Percentiles rank a stretch among this genome's conserved stretches.
Evolutionary conservation across 768 basidiomycete genomes (phyloP).

Genomic region (Rhodocollybia butyracea): DNA sequence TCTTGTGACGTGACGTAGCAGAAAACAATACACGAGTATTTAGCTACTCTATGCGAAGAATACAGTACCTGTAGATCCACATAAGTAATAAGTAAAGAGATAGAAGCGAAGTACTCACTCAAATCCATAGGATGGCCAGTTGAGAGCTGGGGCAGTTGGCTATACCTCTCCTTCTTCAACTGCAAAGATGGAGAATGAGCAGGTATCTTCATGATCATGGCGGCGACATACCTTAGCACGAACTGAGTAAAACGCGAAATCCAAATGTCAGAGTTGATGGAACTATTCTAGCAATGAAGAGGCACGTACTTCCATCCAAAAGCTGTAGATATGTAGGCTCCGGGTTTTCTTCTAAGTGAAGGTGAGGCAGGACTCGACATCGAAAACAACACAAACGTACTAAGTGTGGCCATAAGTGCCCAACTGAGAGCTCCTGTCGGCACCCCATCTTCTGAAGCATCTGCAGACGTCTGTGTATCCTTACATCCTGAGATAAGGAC

Average conservation of each 20-base stretch:
- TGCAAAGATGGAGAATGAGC: not conserved
- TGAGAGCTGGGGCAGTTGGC: conserved; percentile 1
- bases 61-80: not conserved
- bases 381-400: not conserved
- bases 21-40: not conserved
- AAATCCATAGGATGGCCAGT: conserved; percentile 5
- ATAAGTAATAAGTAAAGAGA: not conserved
- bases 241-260: not conserved
- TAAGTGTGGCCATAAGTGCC: conserved; percentile 23
- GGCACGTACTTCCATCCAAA: not conserved
- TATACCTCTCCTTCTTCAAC: conserved; percentile 6
- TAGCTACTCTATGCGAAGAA: not conserved
- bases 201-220: not conserved
- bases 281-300: not conserved
- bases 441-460: conserved; percentile 36
- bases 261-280: not conserved
- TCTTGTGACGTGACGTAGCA: not conserved
- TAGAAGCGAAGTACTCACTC: not conserved
- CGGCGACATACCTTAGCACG: not conserved
- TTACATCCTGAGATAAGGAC: conserved; percentile 42
- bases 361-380: not conserved
- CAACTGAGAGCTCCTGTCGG: conserved; percentile 49
- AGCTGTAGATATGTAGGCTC: conserved; percentile 2
- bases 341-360: not conserved
- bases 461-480: conserved; percentile 49